phyloP scores from a whole-genome alignment of 176 grass and related monocot species.

The Oryza glaberrima region DNA sequence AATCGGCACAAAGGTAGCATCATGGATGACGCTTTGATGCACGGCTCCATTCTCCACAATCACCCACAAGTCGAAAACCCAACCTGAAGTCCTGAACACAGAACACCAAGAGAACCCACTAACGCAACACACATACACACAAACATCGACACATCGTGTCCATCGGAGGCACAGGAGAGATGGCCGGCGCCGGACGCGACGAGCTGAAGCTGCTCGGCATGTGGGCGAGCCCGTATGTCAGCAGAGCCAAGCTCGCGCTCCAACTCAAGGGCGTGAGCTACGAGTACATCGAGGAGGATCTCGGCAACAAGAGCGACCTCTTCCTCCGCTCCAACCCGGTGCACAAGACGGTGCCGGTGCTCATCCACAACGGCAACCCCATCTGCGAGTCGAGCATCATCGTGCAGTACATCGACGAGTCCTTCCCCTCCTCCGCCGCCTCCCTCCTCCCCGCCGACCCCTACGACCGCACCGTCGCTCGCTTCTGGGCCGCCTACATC shows the following conservation, averaged over 20 bases:
- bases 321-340: constrained; percentile 62
- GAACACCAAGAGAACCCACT: too few species aligned
- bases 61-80: too few species aligned
- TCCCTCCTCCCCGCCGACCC: constrained; percentile 49
- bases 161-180: background rate
- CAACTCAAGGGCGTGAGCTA: constrained; percentile 16
- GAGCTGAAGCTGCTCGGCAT: constrained; percentile 46
- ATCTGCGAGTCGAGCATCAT: constrained; percentile 51
- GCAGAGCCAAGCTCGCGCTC: constrained; percentile 34
- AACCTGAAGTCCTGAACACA: too few species aligned
- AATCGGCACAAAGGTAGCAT: too few species aligned
- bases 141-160: too few species aligned
- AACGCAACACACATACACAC: too few species aligned
- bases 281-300: constrained; percentile 13
- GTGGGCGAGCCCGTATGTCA: constrained; percentile 31
- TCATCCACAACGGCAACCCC: constrained; percentile 49
- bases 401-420: constrained; percentile 59
- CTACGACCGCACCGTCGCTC: constrained; percentile 41
- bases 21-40: too few species aligned
- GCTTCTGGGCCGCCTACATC: constrained; percentile 57
- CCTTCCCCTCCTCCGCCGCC: constrained; percentile 18
- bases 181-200: background rate
- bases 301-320: constrained; percentile 43
- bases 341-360: constrained; percentile 50
- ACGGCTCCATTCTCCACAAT: too few species aligned